phyloP scores from a whole-genome alignment of 768 basidiomycete species.

The Tulasnella sp. region DNA sequence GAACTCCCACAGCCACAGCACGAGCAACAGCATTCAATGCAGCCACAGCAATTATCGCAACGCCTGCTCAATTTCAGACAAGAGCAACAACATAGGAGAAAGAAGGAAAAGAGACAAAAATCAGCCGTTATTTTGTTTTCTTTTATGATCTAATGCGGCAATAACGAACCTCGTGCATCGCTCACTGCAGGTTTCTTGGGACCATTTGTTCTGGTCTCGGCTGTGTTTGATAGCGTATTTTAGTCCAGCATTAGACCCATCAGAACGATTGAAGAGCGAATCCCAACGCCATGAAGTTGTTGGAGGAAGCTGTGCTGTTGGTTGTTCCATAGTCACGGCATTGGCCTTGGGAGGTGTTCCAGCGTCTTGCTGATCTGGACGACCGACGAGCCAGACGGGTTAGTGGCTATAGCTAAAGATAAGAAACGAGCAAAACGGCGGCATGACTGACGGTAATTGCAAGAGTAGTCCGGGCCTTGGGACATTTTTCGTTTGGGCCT shows the following conservation, averaged over 20 bases:
- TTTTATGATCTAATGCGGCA: neutral
- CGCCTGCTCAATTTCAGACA: neutral
- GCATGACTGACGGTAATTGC: too few species aligned
- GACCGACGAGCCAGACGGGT: too few species aligned
- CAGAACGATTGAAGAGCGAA: neutral
- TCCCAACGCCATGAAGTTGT: neutral
- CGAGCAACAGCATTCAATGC: neutral
- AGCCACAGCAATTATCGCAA: neutral
- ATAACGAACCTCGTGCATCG: neutral
- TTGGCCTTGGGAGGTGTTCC: too few species aligned
- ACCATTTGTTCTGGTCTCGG: neutral
- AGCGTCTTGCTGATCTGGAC: too few species aligned
- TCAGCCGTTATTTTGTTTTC: neutral
- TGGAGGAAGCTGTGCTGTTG: neutral
- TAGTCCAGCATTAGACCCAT: neutral
- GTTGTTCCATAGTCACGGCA: neutral
- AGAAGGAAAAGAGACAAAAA: neutral
- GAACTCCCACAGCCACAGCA: neutral
- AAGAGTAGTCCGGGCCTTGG: too few species aligned
- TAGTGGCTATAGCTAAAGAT: too few species aligned
- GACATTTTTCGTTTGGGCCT: too few species aligned
- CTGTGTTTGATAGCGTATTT: neutral
- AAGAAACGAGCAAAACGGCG: too few species aligned
- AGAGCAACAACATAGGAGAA: neutral
- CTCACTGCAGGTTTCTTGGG: neutral